These are phyloP conservation scores for Viridothelium virens DNA, from an alignment of 495 filamentous ascomycete species.

Conservation along the genomic window DNA sequence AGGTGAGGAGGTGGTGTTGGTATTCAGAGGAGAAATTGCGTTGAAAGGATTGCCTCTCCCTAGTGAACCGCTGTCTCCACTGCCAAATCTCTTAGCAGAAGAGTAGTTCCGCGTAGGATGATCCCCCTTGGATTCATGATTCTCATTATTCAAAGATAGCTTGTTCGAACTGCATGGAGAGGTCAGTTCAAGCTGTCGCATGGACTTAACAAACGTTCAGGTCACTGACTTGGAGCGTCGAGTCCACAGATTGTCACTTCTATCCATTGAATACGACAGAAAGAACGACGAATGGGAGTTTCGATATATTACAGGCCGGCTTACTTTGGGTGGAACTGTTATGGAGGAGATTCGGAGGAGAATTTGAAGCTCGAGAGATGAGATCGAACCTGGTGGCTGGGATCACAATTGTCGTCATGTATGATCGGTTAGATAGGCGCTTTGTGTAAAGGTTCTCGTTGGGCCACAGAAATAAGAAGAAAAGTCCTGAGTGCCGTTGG, in stretches of 20 bases:
- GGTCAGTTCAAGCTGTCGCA: constrained; percentile 14
- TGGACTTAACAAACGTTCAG: constrained; percentile 8
- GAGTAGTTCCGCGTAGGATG: constrained; percentile 56
- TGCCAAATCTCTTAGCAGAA: constrained; percentile 61
- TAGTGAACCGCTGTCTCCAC: constrained; percentile 64
- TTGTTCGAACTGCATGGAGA: constrained; percentile 36
- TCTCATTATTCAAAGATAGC: constrained; percentile 61
- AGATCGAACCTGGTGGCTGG: neutral
- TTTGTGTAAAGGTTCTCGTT: neutral
- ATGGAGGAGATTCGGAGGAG: constrained; percentile 19
- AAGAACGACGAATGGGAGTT: neutral
- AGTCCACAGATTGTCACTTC: constrained; percentile 76
- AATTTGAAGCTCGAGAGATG: neutral
- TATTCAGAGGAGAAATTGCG: constrained; percentile 62
- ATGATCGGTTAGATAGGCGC: neutral
- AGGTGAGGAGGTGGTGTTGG: constrained; percentile 68
- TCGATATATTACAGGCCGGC: neutral
- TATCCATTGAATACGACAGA: constrained; percentile 29
- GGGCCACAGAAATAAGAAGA: neutral
- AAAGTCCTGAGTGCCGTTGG: neutral
- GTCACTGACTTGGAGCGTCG: constrained; percentile 76
- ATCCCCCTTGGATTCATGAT: constrained; percentile 53
- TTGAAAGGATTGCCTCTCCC: constrained; percentile 82
- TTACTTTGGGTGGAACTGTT: neutral
- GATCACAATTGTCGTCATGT: neutral